phyloP scores from a whole-genome alignment of 805 yeast genomes.

The Nakazawaea ishiwadae region DNA sequence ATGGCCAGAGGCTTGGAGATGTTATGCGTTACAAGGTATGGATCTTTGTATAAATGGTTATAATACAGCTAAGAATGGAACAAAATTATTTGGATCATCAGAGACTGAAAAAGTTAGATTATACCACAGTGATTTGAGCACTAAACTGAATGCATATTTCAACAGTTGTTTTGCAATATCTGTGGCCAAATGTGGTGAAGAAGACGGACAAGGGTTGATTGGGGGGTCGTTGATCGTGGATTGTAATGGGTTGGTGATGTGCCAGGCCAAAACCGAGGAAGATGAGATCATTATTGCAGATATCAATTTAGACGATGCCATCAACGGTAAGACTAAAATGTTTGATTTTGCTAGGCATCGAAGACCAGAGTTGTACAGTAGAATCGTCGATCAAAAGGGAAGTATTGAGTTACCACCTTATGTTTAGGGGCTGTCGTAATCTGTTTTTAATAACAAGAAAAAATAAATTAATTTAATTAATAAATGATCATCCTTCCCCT shows the following conservation, averaged over 20 bases:
- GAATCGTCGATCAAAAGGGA: conserved; percentile 24
- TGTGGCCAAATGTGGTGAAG: conserved; percentile 31
- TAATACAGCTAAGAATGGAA: conserved; percentile 32
- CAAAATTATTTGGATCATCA: conserved; percentile 25
- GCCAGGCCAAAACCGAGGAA: conserved; percentile 28
- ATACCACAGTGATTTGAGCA: conserved; percentile 29
- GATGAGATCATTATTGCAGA: conserved; percentile 28
- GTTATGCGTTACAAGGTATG: conserved; percentile 34
- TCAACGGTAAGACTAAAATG: conserved; percentile 30
- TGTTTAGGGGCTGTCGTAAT: too few relatives aligned
- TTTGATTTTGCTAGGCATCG: conserved; percentile 33
- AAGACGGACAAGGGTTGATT: conserved; percentile 31
- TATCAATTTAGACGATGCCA: conserved; percentile 30
- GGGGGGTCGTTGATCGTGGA: conserved; percentile 32
- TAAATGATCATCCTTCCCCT: too few relatives aligned
- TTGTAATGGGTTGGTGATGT: conserved; percentile 30
- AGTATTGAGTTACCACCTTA: conserved; percentile 9
- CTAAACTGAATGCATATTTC: conserved; percentile 30
- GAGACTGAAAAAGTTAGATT: conserved; percentile 27
- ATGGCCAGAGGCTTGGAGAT: conserved; percentile 39
- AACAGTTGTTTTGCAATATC: conserved; percentile 30
- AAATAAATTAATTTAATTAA: too few relatives aligned
- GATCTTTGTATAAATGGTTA: conserved; percentile 33
- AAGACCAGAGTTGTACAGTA: conserved; percentile 29
- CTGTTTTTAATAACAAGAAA: too few relatives aligned